Base-by-base conservation (phyloP, 257 asterid genomes). In the Echites panduratus region DNA sequence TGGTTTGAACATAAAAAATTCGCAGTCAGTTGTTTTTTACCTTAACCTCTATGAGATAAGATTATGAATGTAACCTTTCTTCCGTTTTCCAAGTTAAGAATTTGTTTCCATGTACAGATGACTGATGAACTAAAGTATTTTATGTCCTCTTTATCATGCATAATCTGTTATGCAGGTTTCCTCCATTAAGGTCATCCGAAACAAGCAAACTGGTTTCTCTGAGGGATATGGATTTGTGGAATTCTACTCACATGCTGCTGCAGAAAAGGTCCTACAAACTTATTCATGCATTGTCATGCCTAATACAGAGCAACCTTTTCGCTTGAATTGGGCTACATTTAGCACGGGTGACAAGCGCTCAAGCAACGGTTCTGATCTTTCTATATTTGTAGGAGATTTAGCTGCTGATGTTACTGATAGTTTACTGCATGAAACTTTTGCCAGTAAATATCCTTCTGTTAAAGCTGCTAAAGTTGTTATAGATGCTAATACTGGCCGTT, bases 181-280 rank as follows among this genome's bases (percentile, higher is more conserved):
- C 68, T 84, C 95, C 58, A 85, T 93, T 70, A 93, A 93, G 86
- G 93, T 93, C 66, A 93, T 93, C 68, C 96, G 98, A 75, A 93
- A 93, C 72, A 93, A 89, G 85, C 97, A 87, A 77, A 90, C 97
- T 8, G 95, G 96, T 62, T 83, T 84, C 71, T 83, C 95, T 0
- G 98, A 93, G 87, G 98, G 98, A 68, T 93, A 93, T 72, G 98
- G 97, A 71, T 93, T 93, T 78, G 96, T 93, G 58, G 98, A 93
- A 75, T 93, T 93, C 82, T 83, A 75, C 66, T 76, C 95, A 9
- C 97, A 93, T 41, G 80, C 86, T 49, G 87, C 89, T 44, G 98
- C 98, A n/a, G 98, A 93, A 87, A 90, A 91, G 78, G 90, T 86
- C 68, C 82, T 93, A 71, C 91, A 88, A 35, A 64, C 93, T 47